Conservation (phyloP, 441 rosid species). For the Gossypium laxum region DNA sequence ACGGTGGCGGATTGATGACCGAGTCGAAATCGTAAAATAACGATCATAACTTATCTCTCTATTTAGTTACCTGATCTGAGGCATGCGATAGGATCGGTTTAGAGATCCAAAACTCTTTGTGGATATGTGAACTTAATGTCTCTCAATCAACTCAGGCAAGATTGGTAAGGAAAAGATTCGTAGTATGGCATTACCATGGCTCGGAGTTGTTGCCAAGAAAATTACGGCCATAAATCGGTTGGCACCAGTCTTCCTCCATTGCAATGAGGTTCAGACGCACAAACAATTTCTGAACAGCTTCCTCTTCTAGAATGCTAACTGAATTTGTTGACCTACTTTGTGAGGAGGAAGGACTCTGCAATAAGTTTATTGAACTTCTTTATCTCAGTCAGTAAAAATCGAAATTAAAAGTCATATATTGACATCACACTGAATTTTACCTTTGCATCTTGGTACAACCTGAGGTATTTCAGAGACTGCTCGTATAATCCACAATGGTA, state of each 20-base stretch:
- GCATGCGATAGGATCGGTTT: neutral
- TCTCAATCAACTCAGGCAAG: neutral
- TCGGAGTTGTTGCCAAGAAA: conserved; percentile 48
- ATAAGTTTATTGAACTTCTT: neutral
- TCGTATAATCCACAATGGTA: conserved; percentile 53
- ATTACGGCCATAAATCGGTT: conserved; percentile 31
- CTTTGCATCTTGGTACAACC: conserved; percentile 31
- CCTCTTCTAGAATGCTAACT: conserved; percentile 30
- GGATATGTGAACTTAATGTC: neutral
- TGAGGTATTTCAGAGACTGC: conserved; percentile 39
- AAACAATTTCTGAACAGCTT: conserved; percentile 41
- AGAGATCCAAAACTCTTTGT: neutral
- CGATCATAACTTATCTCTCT: neutral
- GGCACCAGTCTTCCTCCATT: conserved; percentile 55
- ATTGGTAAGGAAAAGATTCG: too few relatives aligned
- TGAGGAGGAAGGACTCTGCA: conserved; percentile 22
- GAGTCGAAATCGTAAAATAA: neutral
- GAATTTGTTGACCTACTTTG: conserved; percentile 17
- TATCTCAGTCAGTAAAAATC: neutral
- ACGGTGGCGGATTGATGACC: conserved; percentile 9
- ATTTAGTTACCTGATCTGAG: neutral
- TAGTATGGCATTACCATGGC: conserved; percentile 37
- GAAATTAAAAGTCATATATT: neutral
- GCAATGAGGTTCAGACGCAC: conserved; percentile 43
- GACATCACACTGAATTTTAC: conserved; percentile 19